A percentile compares a stretch with the other conserved stretches of the same genome.
phyloP scores from a whole-genome alignment of 257 asterid species.

The Primulina tabacum region DNA sequence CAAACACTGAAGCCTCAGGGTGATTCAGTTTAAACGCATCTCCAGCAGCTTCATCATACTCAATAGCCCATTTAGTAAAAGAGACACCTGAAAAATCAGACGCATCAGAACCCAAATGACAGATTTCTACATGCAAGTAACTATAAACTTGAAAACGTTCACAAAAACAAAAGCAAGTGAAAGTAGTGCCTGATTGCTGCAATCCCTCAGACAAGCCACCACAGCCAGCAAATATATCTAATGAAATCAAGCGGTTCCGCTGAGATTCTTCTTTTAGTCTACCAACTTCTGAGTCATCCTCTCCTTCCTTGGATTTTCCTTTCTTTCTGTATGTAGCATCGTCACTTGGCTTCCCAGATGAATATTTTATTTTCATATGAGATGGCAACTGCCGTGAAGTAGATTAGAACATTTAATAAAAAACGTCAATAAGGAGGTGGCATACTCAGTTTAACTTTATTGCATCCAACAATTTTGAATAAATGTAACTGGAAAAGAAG shows the following conservation, averaged over 20 bases:
- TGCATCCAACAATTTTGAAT: slow-evolving; percentile 4
- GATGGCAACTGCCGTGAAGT: slow-evolving; percentile 69
- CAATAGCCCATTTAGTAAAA: slow-evolving; percentile 90
- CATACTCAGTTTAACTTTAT: background rate
- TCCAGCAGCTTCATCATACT: slow-evolving; percentile 90
- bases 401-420: slow-evolving; percentile 28
- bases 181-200: slow-evolving; percentile 56
- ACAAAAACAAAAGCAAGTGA: slow-evolving; percentile 21
- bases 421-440: slow-evolving; percentile 6
- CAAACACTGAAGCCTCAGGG: slow-evolving; percentile 68
- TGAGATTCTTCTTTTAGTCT: slow-evolving; percentile 34
- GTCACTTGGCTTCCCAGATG: slow-evolving; percentile 39
- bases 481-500: background rate
- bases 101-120: slow-evolving; percentile 20
- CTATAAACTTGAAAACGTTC: slow-evolving; percentile 13
- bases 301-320: slow-evolving; percentile 85
- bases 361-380: slow-evolving; percentile 53
- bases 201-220: slow-evolving; percentile 96
- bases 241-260: slow-evolving; percentile 49
- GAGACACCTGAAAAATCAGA: slow-evolving; percentile 51
- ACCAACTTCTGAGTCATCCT: slow-evolving; percentile 40
- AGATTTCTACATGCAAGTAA: slow-evolving; percentile 16
- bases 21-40: slow-evolving; percentile 91
- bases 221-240: slow-evolving; percentile 96
- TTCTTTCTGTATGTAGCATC: slow-evolving; percentile 50